phyloP scores from a whole-genome alignment of 176 grass and related monocot genomes.

The Stipa capillata region DNA sequence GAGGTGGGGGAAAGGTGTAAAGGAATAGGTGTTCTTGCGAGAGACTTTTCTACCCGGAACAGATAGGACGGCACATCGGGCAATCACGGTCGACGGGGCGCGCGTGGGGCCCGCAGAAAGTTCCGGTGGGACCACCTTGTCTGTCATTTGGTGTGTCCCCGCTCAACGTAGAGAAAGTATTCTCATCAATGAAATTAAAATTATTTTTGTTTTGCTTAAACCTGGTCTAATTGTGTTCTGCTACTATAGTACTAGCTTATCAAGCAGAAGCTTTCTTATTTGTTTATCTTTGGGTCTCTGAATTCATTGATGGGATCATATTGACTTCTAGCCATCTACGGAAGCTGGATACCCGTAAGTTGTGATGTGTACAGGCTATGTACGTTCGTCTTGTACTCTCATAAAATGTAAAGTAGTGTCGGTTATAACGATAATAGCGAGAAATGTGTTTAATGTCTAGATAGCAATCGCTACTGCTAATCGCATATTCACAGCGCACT shows the following conservation, averaged over 20 bases:
- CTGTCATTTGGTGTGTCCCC: conserved; percentile 17
- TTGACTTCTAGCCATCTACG: too few species aligned
- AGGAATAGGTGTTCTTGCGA: background rate
- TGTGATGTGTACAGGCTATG: too few species aligned
- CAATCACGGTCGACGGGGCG: conserved; percentile 10
- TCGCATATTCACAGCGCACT: background rate
- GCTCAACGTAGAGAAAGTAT: background rate
- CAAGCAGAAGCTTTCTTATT: too few species aligned
- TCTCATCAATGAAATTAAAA: too few species aligned
- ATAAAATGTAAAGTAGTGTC: too few species aligned
- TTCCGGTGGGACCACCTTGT: conserved; percentile 11
- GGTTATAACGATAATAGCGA: too few species aligned
- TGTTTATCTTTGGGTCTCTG: too few species aligned
- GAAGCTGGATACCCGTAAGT: too few species aligned
- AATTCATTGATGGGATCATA: too few species aligned
- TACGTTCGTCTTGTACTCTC: too few species aligned
- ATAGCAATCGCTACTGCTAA: background rate
- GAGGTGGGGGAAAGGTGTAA: background rate
- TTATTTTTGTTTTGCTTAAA: background rate
- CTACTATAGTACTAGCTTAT: too few species aligned
- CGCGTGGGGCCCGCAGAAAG: conserved; percentile 16
- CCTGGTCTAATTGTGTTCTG: background rate
- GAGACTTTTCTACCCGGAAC: conserved; percentile 23
- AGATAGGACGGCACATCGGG: conserved; percentile 22
- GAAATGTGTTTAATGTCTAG: too few species aligned